Conservation (phyloP, 2,329 filamentous ascomycete genomes). For the Teratosphaeria gauchensis region DNA sequence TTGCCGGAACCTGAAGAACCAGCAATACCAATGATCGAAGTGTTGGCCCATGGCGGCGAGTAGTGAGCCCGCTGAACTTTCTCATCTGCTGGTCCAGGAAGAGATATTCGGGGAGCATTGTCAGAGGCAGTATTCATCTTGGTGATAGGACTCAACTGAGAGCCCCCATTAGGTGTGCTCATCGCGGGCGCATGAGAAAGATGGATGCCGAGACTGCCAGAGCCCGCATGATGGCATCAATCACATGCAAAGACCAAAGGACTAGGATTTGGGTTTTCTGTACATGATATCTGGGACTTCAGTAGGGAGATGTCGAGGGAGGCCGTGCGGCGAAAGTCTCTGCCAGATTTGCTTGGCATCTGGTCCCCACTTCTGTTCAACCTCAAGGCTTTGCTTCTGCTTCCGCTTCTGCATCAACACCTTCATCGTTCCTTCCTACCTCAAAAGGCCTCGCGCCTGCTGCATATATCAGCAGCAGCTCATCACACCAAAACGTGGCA, state of each 20-base stretch:
- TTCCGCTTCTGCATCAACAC: background rate
- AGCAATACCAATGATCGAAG: conserved; percentile 92
- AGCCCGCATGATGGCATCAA: conserved; percentile 18
- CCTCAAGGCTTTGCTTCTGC: background rate
- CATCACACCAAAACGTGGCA: background rate
- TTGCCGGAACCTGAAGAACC: conserved; percentile 94
- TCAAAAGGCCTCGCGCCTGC: background rate
- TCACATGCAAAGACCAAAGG: background rate
- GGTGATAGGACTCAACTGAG: conserved; percentile 14
- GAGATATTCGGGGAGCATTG: background rate
- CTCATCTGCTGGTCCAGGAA: background rate
- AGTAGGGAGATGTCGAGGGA: background rate
- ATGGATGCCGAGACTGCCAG: conserved; percentile 16
- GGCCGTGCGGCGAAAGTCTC: background rate
- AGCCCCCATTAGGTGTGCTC: conserved; percentile 9
- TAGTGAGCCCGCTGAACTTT: conserved; percentile 53
- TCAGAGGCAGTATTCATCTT: background rate
- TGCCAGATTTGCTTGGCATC: background rate
- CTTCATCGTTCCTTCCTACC: background rate
- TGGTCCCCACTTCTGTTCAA: background rate
- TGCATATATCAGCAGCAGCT: background rate
- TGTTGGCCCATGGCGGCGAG: conserved; percentile 88
- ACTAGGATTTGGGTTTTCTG: background rate
- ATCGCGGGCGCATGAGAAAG: conserved; percentile 22
- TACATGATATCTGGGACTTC: background rate